phyloP scores from a whole-genome alignment of 768 basidiomycete genomes.

The Podaxis rugospora region DNA sequence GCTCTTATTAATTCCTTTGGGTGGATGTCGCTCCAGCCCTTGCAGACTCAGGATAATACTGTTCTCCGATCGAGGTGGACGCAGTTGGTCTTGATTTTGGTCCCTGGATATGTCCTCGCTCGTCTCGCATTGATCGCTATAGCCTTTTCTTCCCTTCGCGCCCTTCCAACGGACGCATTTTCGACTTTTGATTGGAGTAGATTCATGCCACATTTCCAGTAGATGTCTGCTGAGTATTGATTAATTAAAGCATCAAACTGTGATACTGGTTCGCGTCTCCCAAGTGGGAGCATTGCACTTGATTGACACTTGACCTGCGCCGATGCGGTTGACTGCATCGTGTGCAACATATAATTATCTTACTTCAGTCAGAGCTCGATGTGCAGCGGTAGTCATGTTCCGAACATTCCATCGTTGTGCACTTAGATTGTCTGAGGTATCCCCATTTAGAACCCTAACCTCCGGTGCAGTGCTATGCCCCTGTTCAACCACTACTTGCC shows the following conservation, averaged over 20 bases:
- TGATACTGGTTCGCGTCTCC: neutral
- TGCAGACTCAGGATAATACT: too few relatives aligned
- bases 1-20: neutral
- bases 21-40: neutral
- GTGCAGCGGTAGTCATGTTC: neutral
- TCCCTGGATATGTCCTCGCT: neutral
- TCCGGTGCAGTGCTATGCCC: neutral
- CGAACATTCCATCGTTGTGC: neutral
- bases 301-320: neutral
- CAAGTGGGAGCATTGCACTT: neutral
- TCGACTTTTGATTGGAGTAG: neutral
- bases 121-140: neutral
- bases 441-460: constrained; percentile 7
- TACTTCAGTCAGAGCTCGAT: too few relatives aligned
- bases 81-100: neutral
- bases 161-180: neutral
- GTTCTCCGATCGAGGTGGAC: neutral
- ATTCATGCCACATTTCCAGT: neutral
- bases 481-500: neutral
- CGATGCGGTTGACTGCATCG: too few relatives aligned
- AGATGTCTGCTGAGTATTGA: neutral
- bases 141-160: neutral
- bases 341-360: too few relatives aligned
- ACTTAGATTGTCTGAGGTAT: neutral
- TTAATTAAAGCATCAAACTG: neutral